A percentile compares a stretch with the other conserved stretches of the same genome.
Conservation (phyloP, 352 stramenopile genomes). For the Phytophthora quininea region DNA sequence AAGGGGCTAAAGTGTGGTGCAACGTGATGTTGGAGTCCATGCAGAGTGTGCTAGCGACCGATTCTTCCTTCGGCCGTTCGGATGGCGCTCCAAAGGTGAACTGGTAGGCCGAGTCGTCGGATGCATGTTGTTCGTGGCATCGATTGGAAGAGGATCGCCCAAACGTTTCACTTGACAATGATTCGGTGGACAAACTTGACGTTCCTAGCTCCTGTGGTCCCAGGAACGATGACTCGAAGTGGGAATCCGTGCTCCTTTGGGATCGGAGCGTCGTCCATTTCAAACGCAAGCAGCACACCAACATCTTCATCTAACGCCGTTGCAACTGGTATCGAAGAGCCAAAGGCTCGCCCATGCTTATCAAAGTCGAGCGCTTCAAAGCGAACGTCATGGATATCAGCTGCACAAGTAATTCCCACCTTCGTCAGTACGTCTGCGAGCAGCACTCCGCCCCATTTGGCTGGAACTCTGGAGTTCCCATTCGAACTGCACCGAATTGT, state of each 20-base stretch:
- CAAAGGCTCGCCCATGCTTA: constrained; percentile 50
- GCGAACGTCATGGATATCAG: constrained; percentile 49
- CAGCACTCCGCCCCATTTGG: constrained; percentile 90
- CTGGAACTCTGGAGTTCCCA: constrained; percentile 78
- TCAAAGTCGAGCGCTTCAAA: constrained; percentile 58
- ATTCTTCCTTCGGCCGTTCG: background rate
- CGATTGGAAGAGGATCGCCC: background rate
- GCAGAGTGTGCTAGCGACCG: constrained; percentile 13
- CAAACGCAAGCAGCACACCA: constrained; percentile 94
- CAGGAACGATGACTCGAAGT: constrained; percentile 92
- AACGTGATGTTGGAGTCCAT: constrained; percentile 27
- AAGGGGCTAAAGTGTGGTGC: constrained; percentile 18
- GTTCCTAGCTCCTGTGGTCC: constrained; percentile 87
- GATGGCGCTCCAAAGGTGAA: background rate
- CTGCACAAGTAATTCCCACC: constrained; percentile 50
- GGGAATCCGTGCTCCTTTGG: constrained; percentile 95
- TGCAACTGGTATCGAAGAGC: constrained; percentile 80
- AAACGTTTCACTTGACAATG: constrained; percentile 22
- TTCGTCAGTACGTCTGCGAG: constrained; percentile 87
- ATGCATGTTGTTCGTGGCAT: background rate
- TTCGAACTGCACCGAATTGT: constrained; percentile 89
- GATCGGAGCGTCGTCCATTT: constrained; percentile 92
- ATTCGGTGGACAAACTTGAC: constrained; percentile 95
- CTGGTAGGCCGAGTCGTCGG: no score
- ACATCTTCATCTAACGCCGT: constrained; percentile 89